phyloP scores from a whole-genome alignment of 1,284 basidiomycete species.

The Malassezia furfur region DNA sequence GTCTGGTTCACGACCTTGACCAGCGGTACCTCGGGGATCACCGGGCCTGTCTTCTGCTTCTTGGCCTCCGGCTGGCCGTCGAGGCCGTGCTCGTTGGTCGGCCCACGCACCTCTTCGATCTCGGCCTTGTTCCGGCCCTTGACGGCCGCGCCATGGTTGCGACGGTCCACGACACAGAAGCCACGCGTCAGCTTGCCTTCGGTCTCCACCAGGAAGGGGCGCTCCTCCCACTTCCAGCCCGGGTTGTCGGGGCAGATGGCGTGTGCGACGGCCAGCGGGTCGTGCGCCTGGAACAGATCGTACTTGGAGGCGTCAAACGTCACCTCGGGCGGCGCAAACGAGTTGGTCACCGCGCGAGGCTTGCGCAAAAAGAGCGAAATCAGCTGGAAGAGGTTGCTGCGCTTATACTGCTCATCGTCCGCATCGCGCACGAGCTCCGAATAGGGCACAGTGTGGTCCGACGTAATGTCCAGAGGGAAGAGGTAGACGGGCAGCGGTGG shows the following conservation, averaged over 20 bases:
- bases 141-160: slow-evolving; percentile 13
- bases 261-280: slow-evolving; percentile 42
- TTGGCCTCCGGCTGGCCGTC: background rate
- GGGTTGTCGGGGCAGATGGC: slow-evolving; percentile 23
- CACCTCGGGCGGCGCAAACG: slow-evolving; percentile 21
- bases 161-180: slow-evolving; percentile 35
- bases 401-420: slow-evolving; percentile 9
- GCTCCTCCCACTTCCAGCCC: slow-evolving; percentile 21
- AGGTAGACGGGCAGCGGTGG: slow-evolving; percentile 32
- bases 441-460: slow-evolving; percentile 34
- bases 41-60: background rate
- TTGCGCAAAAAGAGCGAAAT: slow-evolving; percentile 34
- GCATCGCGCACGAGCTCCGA: slow-evolving; percentile 22
- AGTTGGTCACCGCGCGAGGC: slow-evolving; percentile 39
- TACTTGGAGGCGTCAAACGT: slow-evolving; percentile 30
- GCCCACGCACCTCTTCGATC: slow-evolving; percentile 20
- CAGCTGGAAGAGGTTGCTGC: slow-evolving; percentile 19
- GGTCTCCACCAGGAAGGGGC: slow-evolving; percentile 35
- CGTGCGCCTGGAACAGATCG: slow-evolving; percentile 40
- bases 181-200: slow-evolving; percentile 36
- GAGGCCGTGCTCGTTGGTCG: slow-evolving; percentile 16
- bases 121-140: slow-evolving; percentile 19
- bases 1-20: slow-evolving; percentile 26
- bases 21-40: slow-evolving; percentile 15
- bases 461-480: slow-evolving; percentile 40